These are phyloP conservation scores for Miscanthus lutarioriparius DNA, from an alignment of 176 grass and related monocot genomes.

Conservation along the genomic window DNA sequence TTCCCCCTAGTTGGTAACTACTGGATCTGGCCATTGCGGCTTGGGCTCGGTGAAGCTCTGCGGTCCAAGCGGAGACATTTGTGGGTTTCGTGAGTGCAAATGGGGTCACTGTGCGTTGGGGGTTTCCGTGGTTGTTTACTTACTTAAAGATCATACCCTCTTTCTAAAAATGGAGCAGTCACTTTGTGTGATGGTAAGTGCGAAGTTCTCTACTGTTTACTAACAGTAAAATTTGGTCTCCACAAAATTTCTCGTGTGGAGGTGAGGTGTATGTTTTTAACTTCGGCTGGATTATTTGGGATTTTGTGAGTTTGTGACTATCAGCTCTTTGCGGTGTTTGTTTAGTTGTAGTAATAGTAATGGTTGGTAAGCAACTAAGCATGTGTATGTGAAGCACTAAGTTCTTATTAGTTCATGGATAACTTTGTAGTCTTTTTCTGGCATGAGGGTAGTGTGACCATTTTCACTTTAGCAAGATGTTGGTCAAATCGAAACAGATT, in stretches of 20 bases:
- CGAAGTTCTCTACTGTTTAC: not conserved
- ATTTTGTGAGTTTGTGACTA: not conserved
- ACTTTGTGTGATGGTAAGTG: not conserved
- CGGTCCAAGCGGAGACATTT: conserved; percentile 25
- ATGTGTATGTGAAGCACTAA: not conserved
- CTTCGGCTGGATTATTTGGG: not conserved
- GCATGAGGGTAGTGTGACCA: not conserved
- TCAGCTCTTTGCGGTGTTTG: not conserved
- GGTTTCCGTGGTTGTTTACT: not conserved
- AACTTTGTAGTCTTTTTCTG: not conserved
- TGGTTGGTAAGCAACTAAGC: not conserved
- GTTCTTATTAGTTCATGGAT: not conserved
- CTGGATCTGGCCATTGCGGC: conserved; percentile 15
- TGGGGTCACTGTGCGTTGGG: conserved; percentile 25
- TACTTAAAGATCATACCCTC: not conserved
- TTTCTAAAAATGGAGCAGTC: conserved; percentile 3
- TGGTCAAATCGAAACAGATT: conserved; percentile 2
- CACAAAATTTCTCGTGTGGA: not conserved
- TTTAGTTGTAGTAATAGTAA: not conserved
- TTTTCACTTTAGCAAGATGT: not conserved
- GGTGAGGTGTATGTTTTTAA: not conserved
- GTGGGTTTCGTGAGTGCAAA: not conserved
- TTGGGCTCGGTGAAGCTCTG: conserved; percentile 9
- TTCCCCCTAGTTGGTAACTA: not conserved
- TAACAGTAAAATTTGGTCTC: conserved; percentile 10